Base-by-base conservation (phyloP, 345 rosid species). In the Alliaria petiolata region DNA sequence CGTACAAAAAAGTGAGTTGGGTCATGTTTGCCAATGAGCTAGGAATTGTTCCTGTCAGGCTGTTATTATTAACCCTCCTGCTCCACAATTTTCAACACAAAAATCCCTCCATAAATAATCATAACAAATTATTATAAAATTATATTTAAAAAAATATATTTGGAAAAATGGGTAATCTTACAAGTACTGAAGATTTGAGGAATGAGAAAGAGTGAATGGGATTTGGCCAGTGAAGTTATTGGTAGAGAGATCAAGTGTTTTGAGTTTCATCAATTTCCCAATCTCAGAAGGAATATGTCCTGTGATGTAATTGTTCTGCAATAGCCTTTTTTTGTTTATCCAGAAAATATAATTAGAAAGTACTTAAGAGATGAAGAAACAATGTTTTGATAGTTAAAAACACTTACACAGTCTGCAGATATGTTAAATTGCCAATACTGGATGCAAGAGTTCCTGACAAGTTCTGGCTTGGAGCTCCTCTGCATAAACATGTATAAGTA, bases 31-130 rank as follows among this genome's bases (percentile, higher is more conserved):
- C 86, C 78, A 95, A 79, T 65, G 92, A 78, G 19, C 83, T 51
- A 76, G 99, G 98, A 62, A 89, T 85, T 55, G 78, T 71, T 76
- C 92, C 98, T 33, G 83, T 42, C 39, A 95, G 79, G 52, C 89
- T 88, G 81, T 95, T 95, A 47, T 83, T 84, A 75, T 87, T 88
- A 72, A 95, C 69, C 82, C 91, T 85, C 89, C 98, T 91, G 87
- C 43, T 81, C 62, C 55, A 63, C 76, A 70, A 46, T 55, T 76
- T 64, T 70, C 69, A 68, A 52, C 38, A 67, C 43, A 73, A 47
- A 28, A n/a, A n/a, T n/a, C n/a, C n/a, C n/a, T n/a, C 52, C 50
- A 69, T 69, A 44, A 62, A 36, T 44, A 58, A 16, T 34, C 3
- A 49, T n/a, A n/a, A n/a, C n/a, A n/a, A n/a, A n/a, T n/a, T n/a